Conservation (phyloP, 2,329 filamentous ascomycete genomes). For the Colletotrichum horii region DNA sequence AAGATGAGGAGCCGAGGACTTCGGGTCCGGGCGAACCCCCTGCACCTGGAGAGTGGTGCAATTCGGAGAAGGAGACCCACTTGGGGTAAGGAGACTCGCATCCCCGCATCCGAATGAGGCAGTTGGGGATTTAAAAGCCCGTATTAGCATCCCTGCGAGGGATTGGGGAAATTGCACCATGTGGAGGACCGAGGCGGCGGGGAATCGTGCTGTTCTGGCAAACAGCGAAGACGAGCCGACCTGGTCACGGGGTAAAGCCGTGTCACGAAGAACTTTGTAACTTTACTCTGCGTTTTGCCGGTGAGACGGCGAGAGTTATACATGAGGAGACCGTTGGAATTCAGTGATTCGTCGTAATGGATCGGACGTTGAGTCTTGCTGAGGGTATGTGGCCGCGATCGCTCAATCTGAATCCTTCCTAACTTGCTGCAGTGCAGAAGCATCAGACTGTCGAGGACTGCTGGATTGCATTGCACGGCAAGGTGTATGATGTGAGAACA, state of each 20-base stretch:
- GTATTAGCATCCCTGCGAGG: background rate
- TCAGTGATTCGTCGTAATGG: background rate
- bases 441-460: constrained; percentile 78
- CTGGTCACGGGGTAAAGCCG: background rate
- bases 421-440: constrained; percentile 64
- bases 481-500: constrained; percentile 78
- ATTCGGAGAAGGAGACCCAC: background rate
- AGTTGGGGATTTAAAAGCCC: background rate
- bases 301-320: background rate
- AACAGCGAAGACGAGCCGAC: background rate
- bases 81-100: background rate
- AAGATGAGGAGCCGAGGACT: background rate
- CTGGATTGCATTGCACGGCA: constrained; percentile 83
- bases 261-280: background rate
- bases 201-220: background rate
- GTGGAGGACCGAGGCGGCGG: background rate
- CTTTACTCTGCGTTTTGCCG: background rate
- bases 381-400: background rate
- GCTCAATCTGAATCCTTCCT: background rate
- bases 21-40: background rate
- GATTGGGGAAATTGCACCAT: background rate
- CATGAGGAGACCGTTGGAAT: background rate
- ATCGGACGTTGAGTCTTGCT: background rate
- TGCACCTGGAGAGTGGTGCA: background rate
- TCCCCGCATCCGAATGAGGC: background rate